Conservation (phyloP, 805 yeast genomes). For the Pichia gijzeniarum region DNA sequence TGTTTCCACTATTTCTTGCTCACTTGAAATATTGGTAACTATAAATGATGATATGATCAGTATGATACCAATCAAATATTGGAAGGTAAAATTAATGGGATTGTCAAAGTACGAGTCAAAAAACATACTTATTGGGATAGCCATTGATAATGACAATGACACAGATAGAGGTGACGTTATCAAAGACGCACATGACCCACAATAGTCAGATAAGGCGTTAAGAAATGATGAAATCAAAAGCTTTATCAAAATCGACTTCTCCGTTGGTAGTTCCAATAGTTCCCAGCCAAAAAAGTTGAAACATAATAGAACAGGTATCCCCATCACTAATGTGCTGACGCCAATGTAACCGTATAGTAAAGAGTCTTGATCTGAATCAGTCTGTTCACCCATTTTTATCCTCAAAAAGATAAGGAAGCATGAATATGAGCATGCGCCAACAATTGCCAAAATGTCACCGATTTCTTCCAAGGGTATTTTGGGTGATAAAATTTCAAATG, state of each 20-base stretch:
- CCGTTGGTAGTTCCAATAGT: constrained; percentile 37
- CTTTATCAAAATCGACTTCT: constrained; percentile 28
- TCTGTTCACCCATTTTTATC: constrained; percentile 38
- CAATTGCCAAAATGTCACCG: constrained; percentile 41
- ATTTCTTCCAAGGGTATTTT: constrained; percentile 24
- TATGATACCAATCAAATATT: constrained; percentile 41
- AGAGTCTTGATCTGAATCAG: constrained; percentile 40
- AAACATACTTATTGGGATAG: constrained; percentile 46
- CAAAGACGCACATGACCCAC: constrained; percentile 44
- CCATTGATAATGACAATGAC: constrained; percentile 44
- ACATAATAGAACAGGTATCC: constrained; percentile 34
- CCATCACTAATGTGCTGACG: constrained; percentile 32
- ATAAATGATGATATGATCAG: constrained; percentile 42
- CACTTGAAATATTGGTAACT: constrained; percentile 40
- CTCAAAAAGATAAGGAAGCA: constrained; percentile 39
- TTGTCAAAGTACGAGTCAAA: constrained; percentile 38
- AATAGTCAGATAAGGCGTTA: constrained; percentile 44
- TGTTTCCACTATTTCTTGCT: constrained; percentile 38
- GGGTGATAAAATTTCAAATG: background rate
- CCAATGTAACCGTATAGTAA: constrained; percentile 44
- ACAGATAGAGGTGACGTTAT: constrained; percentile 49
- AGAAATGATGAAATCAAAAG: constrained; percentile 38
- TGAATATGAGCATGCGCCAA: constrained; percentile 43
- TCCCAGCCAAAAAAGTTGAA: constrained; percentile 37
- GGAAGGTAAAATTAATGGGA: constrained; percentile 25